A percentile compares a stretch with the other conserved stretches of the same genome.
Evolutionary conservation across 257 asterid species (phyloP).

Genomic region (Nicotiana sylvestris): DNA sequence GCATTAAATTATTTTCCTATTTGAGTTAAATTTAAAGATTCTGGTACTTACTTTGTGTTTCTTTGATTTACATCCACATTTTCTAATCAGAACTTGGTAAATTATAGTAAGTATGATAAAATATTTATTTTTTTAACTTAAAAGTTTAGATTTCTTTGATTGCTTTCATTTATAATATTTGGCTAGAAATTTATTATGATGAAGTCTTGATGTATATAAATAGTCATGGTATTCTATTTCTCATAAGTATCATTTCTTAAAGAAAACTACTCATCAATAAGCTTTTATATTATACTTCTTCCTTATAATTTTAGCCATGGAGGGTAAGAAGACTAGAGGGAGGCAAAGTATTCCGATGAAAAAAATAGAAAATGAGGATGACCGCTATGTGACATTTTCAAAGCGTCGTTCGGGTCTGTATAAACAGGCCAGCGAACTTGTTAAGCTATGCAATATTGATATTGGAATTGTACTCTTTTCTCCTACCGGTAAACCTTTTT

Average conservation of each 20-base stretch:
- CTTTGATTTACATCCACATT: background rate
- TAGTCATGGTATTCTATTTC: background rate
- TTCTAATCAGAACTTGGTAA: no score
- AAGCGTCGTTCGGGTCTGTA: slow-evolving; percentile 26
- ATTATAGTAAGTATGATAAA: background rate
- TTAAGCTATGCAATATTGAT: slow-evolving; percentile 22
- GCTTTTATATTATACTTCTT: no score
- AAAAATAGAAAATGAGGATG: slow-evolving; percentile 17
- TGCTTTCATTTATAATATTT: background rate
- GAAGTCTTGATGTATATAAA: background rate
- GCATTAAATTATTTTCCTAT: no score
- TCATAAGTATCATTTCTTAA: background rate
- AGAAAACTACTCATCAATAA: background rate
- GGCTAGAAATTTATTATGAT: background rate
- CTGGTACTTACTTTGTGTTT: background rate
- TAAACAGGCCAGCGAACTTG: slow-evolving; percentile 32
- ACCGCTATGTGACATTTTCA: slow-evolving; percentile 23
- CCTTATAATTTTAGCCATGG: background rate
- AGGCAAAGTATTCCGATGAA: slow-evolving; percentile 15
- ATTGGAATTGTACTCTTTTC: slow-evolving; percentile 29
- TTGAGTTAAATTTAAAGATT: no score
- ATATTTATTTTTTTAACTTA: no score
- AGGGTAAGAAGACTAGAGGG: slow-evolving; percentile 24
- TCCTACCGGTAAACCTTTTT: slow-evolving; percentile 33
- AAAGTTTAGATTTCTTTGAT: background rate